These are phyloP conservation scores for Heliamphora pulchella DNA, from an alignment of 179 eudicot species.

Conservation along the genomic window DNA sequence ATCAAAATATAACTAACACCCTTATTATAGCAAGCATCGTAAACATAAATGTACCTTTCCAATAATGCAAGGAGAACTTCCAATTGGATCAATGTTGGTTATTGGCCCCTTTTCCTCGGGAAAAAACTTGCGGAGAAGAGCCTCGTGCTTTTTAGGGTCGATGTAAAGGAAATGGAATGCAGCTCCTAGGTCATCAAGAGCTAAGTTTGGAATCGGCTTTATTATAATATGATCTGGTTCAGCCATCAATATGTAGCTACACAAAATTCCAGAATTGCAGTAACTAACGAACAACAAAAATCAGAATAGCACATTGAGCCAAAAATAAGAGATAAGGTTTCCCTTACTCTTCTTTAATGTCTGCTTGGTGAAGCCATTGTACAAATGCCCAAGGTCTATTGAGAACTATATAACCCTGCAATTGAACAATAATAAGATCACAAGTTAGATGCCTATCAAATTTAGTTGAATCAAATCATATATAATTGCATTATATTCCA, in stretches of 20 bases:
- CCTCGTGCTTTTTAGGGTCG: slow-evolving; percentile 87
- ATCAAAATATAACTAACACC: background rate
- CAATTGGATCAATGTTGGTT: slow-evolving; percentile 82
- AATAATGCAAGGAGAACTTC: slow-evolving; percentile 93
- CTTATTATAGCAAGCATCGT: background rate
- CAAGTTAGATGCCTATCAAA: background rate
- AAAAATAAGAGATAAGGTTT: slow-evolving; percentile 4
- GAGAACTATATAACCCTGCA: slow-evolving; percentile 94
- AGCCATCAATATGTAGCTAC: slow-evolving; percentile 94
- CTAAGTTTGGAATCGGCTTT: slow-evolving; percentile 93
- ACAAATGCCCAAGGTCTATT: slow-evolving; percentile 99
- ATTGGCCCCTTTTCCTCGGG: slow-evolving; percentile 81
- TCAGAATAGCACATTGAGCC: background rate
- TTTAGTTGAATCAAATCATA: background rate
- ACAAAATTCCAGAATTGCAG: slow-evolving; percentile 2
- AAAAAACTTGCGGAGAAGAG: slow-evolving; percentile 69
- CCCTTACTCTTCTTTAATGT: slow-evolving; percentile 90
- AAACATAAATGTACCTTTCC: slow-evolving; percentile 52
- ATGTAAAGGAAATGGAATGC: slow-evolving; percentile 99
- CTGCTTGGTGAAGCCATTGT: slow-evolving; percentile 93
- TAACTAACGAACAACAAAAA: background rate
- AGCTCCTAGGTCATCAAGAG: slow-evolving; percentile 75
- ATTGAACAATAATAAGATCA: slow-evolving; percentile 6
- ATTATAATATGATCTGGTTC: slow-evolving; percentile 97
- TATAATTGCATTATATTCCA: background rate